These are phyloP conservation scores for Tolypocladium cylindrosporum DNA, from an alignment of 2,329 filamentous ascomycete species.

Conservation along the genomic window DNA sequence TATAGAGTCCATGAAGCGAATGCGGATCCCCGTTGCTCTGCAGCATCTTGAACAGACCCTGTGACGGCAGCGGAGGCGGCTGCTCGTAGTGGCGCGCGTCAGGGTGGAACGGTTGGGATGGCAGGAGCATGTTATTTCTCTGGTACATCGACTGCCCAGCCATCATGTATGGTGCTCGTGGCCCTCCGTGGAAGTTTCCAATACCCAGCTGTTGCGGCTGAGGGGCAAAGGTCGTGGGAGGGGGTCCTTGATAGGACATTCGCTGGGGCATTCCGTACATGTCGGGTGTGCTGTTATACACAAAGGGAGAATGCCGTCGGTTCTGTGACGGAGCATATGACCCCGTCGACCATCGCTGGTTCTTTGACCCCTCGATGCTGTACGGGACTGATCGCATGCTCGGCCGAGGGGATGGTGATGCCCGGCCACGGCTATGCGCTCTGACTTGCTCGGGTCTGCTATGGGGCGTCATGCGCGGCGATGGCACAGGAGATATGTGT, in stretches of 20 bases:
- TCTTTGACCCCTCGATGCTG: constrained; percentile 54
- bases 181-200: constrained; percentile 43
- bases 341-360: constrained; percentile 71
- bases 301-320: constrained; percentile 48
- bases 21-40: constrained; percentile 66
- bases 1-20: constrained; percentile 57
- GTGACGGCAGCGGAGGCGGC: constrained; percentile 55
- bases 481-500: constrained; percentile 63
- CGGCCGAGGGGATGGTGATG: constrained; percentile 61
- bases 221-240: constrained; percentile 25
- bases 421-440: constrained; percentile 57
- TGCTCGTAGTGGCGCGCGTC: constrained; percentile 46
- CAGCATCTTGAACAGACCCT: constrained; percentile 63
- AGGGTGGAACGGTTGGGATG: constrained; percentile 36
- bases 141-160: constrained; percentile 39
- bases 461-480: constrained; percentile 55
- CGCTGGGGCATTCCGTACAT: constrained; percentile 46
- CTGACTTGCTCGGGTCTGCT: constrained; percentile 51
- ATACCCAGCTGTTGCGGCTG: constrained; percentile 42
- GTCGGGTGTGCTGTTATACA: constrained; percentile 53
- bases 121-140: constrained; percentile 49
- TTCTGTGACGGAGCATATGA: constrained; percentile 52
- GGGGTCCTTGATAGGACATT: constrained; percentile 33
- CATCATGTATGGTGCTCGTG: constrained; percentile 46
- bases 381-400: constrained; percentile 62